Conservation (phyloP, 371 early-diverging fungal genomes). For the Rhizopus stolonifer region DNA sequence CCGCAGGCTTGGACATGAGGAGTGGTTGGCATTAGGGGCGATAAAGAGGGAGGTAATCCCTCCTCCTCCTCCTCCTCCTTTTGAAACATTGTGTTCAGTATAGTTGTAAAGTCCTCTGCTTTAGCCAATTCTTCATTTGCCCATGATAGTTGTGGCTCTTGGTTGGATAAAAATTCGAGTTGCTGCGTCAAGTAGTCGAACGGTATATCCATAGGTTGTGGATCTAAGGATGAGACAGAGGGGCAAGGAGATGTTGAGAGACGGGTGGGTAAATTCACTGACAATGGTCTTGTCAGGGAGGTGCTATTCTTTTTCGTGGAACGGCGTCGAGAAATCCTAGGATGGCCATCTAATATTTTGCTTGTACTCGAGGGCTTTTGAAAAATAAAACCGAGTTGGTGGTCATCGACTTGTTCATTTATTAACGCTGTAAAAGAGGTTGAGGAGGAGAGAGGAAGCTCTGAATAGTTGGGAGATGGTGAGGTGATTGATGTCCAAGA, state of each 20-base stretch:
- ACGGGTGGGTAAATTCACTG: slow-evolving; percentile 7
- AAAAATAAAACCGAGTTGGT: slow-evolving; percentile 26
- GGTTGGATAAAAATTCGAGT: slow-evolving; percentile 13
- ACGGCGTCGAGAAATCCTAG: slow-evolving; percentile 17
- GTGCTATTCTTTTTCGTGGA: slow-evolving; percentile 10
- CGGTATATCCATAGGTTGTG: slow-evolving; percentile 24
- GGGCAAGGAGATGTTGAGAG: slow-evolving; percentile 21
- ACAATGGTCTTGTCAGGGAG: slow-evolving; percentile 6
- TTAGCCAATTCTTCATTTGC: slow-evolving; percentile 11
- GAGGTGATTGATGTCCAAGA: slow-evolving; percentile 36
- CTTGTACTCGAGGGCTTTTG: slow-evolving; percentile 20
- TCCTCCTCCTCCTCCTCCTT: slow-evolving; percentile 6
- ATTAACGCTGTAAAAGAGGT: neutral
- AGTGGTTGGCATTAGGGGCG: neutral
- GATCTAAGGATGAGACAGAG: slow-evolving; percentile 19
- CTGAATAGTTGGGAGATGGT: slow-evolving; percentile 15
- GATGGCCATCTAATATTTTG: slow-evolving; percentile 26
- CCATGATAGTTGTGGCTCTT: neutral
- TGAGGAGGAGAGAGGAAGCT: slow-evolving; percentile 8
- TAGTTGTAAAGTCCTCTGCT: slow-evolving; percentile 29
- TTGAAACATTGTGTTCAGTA: slow-evolving; percentile 23
- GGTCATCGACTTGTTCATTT: slow-evolving; percentile 8
- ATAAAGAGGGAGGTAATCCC: neutral
- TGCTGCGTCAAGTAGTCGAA: slow-evolving; percentile 30
- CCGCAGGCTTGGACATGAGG: slow-evolving; percentile 21